Evolutionary conservation across 257 asterid genomes (phyloP), one percentile per base, ranked within the genome.

Genomic region (Echites panduratus): DNA sequence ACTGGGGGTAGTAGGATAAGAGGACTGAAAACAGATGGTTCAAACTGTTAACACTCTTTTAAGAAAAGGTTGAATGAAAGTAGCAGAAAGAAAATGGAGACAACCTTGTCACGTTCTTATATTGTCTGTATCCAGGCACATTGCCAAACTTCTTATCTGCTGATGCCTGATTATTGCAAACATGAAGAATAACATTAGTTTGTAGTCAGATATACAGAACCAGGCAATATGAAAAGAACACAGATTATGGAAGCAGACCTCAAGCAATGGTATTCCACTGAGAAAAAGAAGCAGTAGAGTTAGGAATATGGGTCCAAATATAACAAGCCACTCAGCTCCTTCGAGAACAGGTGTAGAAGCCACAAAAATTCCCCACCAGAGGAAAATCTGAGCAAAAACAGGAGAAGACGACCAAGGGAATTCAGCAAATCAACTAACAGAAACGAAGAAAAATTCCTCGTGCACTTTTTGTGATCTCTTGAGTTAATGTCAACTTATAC

Each of bases 361-460:
- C 76, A 90, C 89, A 59, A 92, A 95, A 61, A 95, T 78, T 79
- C 98, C 99, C 98, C 98, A 92, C 97, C 99, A 95, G 49, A 95
- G 96, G 45, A 95, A 78, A 71, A 95, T 92, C 98, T 95, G 90
- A 70, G 70, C 20, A 52, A 20, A 32, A 66, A 66, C 54, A 76
- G 26, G 76, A 53, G 53, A n/a, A 16, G 26, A 57, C 68, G 9
- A 76, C 27, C 32, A 50, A 17, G 41, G 47, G 38, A 66, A 47
- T 44, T 50, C 52, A 57, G 57, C 70, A 65, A 73, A 12, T 64
- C 32, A 22, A 19, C 29, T 70, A 40, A 48, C 20, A 49, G 53
- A 29, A 59, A 43, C 48, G 38, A 57, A 61, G 62, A 61, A 69
- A 47, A 62, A 56, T 32, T n/a, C 52, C 35, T 17, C 5, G 26